phyloP scores from a whole-genome alignment of 805 yeast species.

The Ogataea zsoltii region DNA sequence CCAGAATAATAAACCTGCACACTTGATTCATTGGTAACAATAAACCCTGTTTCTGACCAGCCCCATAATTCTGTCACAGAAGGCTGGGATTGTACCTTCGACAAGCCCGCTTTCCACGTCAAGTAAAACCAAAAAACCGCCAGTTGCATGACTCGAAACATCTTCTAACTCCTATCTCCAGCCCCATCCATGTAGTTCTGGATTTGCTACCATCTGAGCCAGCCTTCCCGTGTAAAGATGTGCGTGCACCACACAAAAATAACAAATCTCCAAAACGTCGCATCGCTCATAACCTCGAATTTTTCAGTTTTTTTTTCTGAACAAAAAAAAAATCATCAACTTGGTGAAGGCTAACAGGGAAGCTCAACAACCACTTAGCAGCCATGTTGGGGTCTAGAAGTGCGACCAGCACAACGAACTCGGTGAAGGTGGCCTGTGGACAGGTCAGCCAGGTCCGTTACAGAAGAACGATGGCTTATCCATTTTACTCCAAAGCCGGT shows the following conservation, averaged over 20 bases:
- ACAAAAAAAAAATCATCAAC: background rate
- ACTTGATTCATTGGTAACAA: too few relatives aligned
- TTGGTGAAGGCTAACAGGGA: background rate
- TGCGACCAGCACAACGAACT: background rate
- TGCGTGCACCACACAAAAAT: background rate
- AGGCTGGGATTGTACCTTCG: too few relatives aligned
- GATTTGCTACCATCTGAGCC: background rate
- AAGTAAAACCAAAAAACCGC: too few relatives aligned
- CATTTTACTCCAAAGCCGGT: slow-evolving; percentile 48
- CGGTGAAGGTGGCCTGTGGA: slow-evolving; percentile 15
- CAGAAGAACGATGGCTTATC: slow-evolving; percentile 54
- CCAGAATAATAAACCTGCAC: too few relatives aligned
- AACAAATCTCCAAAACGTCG: background rate
- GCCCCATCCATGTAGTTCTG: too few relatives aligned
- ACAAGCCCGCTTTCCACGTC: too few relatives aligned
- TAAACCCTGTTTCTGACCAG: too few relatives aligned
- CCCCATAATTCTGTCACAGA: too few relatives aligned
- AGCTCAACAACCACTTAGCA: background rate
- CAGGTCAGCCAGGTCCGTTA: slow-evolving; percentile 50
- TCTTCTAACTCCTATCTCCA: too few relatives aligned
- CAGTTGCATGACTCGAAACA: too few relatives aligned
- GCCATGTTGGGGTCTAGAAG: slow-evolving; percentile 6
- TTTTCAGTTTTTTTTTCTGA: slow-evolving; percentile 5
- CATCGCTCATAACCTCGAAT: slow-evolving; percentile 4
- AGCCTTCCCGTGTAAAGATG: slow-evolving; percentile 1